Base-by-base conservation (phyloP, 352 stramenopile genomes). In the Globisporangium canariense region DNA sequence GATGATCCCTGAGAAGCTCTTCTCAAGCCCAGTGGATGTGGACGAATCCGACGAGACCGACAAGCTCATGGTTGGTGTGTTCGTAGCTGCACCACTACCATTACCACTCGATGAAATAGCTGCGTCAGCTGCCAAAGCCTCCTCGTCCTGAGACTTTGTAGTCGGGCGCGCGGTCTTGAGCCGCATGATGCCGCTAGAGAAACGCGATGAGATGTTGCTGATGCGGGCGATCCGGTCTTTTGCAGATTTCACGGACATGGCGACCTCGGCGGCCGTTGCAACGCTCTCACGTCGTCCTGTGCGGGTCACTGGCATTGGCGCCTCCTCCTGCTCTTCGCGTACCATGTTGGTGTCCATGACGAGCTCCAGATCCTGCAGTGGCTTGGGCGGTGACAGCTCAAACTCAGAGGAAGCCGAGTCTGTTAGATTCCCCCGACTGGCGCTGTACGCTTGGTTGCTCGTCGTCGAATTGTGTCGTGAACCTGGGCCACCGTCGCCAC, bases 121-220 rank as follows among this genome's bases (percentile, higher is more conserved):
- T 1, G 43, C 30, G 1, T 64, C 56, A 6, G 47, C 49, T n/a
- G 60, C 38, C 11, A 69, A 20, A 34, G 56, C 16, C 16, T 64
- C 58, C 14, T 69, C 63, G 20, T 69, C 63, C 22, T 64, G 47
- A 8, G 63, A 69, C 36, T 59, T 60, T 9, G 63, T 32, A 45
- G 57, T 64, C n/a, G 56, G 56, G 3, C 63, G 63, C 43, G 41
- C 40, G 34, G 34, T 69, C 63, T 69, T 69, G 41, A 93, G 71
- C 46, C 78, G 77, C 58, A 80, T 78, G 51, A 93, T 88, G 3
- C 85, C 77, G 1, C 77, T 85, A 1, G 84, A 89, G 54, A 93
- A 88, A 4, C 82, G 78, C 36, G 82, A 91, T 18, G 81, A 90
- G 55, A 93, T 91, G 22, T 74, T 88, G 20, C 78, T 76, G 58